Evolutionary conservation across 2,329 filamentous ascomycete species (phyloP).

Genomic region (Fusarium caatingaense): DNA sequence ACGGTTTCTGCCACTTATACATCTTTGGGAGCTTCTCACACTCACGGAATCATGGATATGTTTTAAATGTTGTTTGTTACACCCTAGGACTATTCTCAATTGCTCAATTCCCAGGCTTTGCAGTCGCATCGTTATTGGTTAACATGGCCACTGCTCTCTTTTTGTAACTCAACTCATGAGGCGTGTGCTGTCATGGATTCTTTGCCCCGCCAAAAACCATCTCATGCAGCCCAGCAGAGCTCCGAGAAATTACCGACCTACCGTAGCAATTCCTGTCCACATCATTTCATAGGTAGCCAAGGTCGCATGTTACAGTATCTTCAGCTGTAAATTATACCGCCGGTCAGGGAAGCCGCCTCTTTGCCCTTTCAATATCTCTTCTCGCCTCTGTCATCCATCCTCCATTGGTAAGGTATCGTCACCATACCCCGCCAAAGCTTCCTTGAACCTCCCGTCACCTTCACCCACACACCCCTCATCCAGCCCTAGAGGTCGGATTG

Average conservation of each 20-base stretch:
- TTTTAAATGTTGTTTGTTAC: neutral
- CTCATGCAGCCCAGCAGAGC: conserved; percentile 39
- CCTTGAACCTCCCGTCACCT: conserved; percentile 22
- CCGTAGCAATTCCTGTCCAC: conserved; percentile 46
- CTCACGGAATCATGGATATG: neutral
- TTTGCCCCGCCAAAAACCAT: conserved; percentile 42
- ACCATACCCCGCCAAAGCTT: conserved; percentile 22
- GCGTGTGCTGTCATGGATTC: conserved; percentile 27
- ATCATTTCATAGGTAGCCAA: conserved; percentile 29
- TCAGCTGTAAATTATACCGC: conserved; percentile 32
- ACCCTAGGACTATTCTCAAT: neutral
- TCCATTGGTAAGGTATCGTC: conserved; percentile 22
- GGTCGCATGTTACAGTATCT: conserved; percentile 19
- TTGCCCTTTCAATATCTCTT: conserved; percentile 24
- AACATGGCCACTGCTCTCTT: neutral
- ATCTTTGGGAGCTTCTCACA: neutral
- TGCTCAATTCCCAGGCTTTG: neutral
- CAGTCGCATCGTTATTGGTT: neutral
- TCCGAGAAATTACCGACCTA: conserved; percentile 49
- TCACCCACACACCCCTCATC: conserved; percentile 38
- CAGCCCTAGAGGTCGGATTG: conserved; percentile 27
- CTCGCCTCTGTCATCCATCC: neutral
- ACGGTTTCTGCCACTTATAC: neutral
- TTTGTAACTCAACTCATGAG: conserved; percentile 11
- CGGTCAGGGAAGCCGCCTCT: conserved; percentile 44